phyloP scores from a whole-genome alignment of 108 stramenopile genomes.

The Fragilaria radians region DNA sequence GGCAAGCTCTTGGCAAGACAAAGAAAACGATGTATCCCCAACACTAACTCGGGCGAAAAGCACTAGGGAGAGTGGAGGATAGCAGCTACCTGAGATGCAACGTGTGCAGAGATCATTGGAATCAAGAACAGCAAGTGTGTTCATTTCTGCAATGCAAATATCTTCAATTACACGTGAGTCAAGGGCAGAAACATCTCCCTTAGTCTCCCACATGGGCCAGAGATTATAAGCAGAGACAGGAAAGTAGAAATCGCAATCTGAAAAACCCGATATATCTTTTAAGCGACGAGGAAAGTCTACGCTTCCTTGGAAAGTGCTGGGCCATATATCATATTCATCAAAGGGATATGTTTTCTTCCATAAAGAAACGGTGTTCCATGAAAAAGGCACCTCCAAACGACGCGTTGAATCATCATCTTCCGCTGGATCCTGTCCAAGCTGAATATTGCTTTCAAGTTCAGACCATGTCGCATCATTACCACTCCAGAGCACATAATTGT shows the following conservation, averaged over 20 bases:
- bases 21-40: slow-evolving; percentile 10
- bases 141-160: slow-evolving; percentile 30
- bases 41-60: slow-evolving; percentile 29
- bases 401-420: not conserved
- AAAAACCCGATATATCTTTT: too few relatives aligned
- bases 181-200: slow-evolving; percentile 1
- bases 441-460: slow-evolving; percentile 32
- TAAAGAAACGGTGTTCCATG: too few relatives aligned
- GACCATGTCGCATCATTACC: slow-evolving; percentile 24
- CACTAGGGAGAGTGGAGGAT: slow-evolving; percentile 35
- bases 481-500: slow-evolving; percentile 15
- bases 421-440: slow-evolving; percentile 23
- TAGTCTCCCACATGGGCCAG: slow-evolving; percentile 32
- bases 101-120: slow-evolving; percentile 27
- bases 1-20: slow-evolving; percentile 30
- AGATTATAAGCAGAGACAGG: too few relatives aligned
- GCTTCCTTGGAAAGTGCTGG: not conserved
- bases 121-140: slow-evolving; percentile 29
- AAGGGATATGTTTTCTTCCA: too few relatives aligned
- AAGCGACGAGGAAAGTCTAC: not conserved
- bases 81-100: slow-evolving; percentile 15
- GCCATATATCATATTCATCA: too few relatives aligned
- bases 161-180: slow-evolving; percentile 16
- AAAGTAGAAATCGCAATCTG: too few relatives aligned
- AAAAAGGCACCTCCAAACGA: too few relatives aligned